Evolutionary conservation across 2,329 filamentous ascomycete genomes (phyloP), one percentile per base, ranked within the genome.

Genomic region (Ceratocystis alfenasii): DNA sequence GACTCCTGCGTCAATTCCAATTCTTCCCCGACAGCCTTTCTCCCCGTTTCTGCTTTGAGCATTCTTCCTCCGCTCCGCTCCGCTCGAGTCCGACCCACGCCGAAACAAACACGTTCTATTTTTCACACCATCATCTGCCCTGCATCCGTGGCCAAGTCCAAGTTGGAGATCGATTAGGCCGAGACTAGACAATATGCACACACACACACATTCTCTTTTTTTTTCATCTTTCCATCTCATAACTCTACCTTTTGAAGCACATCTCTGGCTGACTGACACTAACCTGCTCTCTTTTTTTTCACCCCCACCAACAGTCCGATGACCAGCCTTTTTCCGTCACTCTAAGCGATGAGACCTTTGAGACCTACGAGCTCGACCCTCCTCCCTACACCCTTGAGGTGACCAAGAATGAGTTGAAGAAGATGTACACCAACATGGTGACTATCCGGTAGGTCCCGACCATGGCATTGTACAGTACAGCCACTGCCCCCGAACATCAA

Each of bases 361-460:
- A 99, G 85, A 96, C 94, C 67, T 99, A 97, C 81, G 91, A 96
- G 82, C 85, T 99, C 75, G 94, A 99, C 80, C 92, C 93, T 72
- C 94, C 94, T 70, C 82, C 90, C 67, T 96, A 96, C 83, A 92
- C 89, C 69, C 80, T 99, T 72, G 82, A 95, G 73, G 89, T 91
- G 70, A 97, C 93, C 74, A 99, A 99, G 87, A 91, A 89, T 80
- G 89, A 97, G 81, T 82, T 99, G 76, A 97, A 95, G 86, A 83
- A 95, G 83, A 97, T 97, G 87, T 99, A 99, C 85, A 87, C 87
- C 77, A 90, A 97, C 78, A 97, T 99, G 94, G 93, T 97, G 65
- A 81, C 85, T 71, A 87, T 91, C 74, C 87, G 93, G 92, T 96
- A 89, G 67, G 62, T 48, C 45, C 30, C 36, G 3, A 41, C 3